Conservation (phyloP, 148 eudicot genomes). For the Camellia lanceoleosa region DNA sequence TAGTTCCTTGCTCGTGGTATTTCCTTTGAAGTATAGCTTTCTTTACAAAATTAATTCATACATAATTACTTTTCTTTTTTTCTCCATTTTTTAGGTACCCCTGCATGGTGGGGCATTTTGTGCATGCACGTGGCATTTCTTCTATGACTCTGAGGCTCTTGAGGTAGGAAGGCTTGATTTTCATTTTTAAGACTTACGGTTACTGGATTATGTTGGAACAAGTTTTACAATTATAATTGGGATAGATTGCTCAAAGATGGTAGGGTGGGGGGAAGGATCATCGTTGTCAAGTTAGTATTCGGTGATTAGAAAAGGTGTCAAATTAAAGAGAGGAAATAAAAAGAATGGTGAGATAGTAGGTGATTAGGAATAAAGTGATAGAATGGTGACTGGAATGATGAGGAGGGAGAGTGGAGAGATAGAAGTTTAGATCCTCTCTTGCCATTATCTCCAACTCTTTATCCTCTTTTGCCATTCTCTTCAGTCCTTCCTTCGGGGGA, state of each 20-base stretch:
- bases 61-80: background rate
- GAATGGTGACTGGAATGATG: too few species aligned
- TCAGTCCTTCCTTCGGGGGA: too few species aligned
- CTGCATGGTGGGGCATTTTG: slow-evolving; percentile 92
- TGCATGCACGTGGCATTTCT: slow-evolving; percentile 99
- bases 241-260: background rate
- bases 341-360: too few species aligned
- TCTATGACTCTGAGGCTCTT: slow-evolving; percentile 76
- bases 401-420: too few species aligned
- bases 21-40: background rate
- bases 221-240: background rate
- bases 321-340: too few species aligned
- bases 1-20: background rate
- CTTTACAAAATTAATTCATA: background rate
- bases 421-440: too few species aligned
- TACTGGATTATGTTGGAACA: background rate
- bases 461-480: too few species aligned
- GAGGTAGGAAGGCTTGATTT: slow-evolving; percentile 38
- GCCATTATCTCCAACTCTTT: too few species aligned
- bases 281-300: too few species aligned
- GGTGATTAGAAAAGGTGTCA: too few species aligned
- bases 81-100: slow-evolving; percentile 56
- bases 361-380: too few species aligned
- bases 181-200: background rate
- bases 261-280: too few species aligned